Evolutionary conservation across 495 filamentous ascomycete genomes (phyloP).

Genomic region (Aspergillus bertholletiae): DNA sequence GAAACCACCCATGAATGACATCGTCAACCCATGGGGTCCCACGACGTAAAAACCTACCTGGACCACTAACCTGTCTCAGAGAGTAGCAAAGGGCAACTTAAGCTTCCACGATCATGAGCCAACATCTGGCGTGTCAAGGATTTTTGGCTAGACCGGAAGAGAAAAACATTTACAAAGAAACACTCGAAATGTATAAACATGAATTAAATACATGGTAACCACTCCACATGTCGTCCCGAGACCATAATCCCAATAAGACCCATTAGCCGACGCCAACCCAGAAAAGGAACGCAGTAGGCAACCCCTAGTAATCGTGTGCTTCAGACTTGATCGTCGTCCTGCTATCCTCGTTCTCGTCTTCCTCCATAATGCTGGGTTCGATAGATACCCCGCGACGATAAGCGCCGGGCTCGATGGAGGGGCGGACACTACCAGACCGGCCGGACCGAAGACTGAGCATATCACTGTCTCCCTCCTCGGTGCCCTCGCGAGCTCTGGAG

Average conservation of each 20-base stretch:
- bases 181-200: not conserved
- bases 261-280: constrained; percentile 21
- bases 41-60: too few species aligned
- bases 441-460: constrained; percentile 17
- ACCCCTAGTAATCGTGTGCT: constrained; percentile 29
- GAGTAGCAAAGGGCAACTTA: too few species aligned
- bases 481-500: constrained; percentile 32
- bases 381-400: constrained; percentile 33
- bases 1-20: too few species aligned
- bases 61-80: too few species aligned
- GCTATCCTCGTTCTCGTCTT: constrained; percentile 55
- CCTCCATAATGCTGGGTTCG: constrained; percentile 46
- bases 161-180: not conserved
- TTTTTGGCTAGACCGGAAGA: too few species aligned
- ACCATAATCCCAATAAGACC: constrained; percentile 3
- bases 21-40: too few species aligned
- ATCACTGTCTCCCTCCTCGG: constrained; percentile 35
- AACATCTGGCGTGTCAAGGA: not conserved
- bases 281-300: constrained; percentile 10
- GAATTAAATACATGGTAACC: constrained; percentile 4
- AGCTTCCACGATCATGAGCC: not conserved
- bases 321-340: constrained; percentile 50
- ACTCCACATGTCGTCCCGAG: not conserved
- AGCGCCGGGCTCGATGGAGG: constrained; percentile 34
- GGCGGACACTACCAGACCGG: constrained; percentile 36